These are phyloP conservation scores for Talaromyces atroroseus DNA, from an alignment of 2,329 filamentous ascomycete genomes.

Conservation along the genomic window DNA sequence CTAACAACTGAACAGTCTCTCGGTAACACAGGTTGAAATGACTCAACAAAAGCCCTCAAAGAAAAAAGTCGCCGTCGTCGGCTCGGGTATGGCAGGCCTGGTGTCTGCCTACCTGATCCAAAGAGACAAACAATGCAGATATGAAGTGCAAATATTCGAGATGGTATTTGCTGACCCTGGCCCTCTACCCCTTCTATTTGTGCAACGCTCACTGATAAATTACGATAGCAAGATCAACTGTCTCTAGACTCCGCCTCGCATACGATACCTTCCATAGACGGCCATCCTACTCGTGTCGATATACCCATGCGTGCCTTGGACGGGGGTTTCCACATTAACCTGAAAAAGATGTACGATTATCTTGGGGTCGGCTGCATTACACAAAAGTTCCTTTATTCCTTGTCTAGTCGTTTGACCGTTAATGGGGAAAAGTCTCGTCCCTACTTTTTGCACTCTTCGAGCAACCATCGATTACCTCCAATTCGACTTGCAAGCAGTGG, in stretches of 20 bases:
- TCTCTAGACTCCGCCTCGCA: constrained; percentile 44
- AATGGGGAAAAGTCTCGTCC: neutral
- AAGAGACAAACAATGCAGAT: constrained; percentile 36
- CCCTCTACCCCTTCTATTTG: neutral
- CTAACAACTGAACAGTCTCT: neutral
- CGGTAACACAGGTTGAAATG: neutral
- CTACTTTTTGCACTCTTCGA: constrained; percentile 6
- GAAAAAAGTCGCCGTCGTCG: constrained; percentile 41
- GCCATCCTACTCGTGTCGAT: constrained; percentile 24
- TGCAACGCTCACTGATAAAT: neutral
- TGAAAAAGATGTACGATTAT: constrained; percentile 53
- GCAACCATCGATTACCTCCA: constrained; percentile 11
- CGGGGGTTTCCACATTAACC: constrained; percentile 50
- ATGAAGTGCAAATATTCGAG: constrained; percentile 43
- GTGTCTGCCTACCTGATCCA: constrained; percentile 42
- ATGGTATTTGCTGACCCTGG: constrained; percentile 9
- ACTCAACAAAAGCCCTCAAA: constrained; percentile 39
- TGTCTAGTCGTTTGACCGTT: neutral
- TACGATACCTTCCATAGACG: constrained; percentile 24
- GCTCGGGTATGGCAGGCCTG: constrained; percentile 47
- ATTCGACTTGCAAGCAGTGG: constrained; percentile 11
- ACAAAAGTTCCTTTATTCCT: constrained; percentile 46
- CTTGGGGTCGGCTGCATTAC: constrained; percentile 47
- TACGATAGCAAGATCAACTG: constrained; percentile 34
- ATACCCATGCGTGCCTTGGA: constrained; percentile 50